phyloP scores from a whole-genome alignment of 768 basidiomycete species.

The Mycena olivaceomarginata region DNA sequence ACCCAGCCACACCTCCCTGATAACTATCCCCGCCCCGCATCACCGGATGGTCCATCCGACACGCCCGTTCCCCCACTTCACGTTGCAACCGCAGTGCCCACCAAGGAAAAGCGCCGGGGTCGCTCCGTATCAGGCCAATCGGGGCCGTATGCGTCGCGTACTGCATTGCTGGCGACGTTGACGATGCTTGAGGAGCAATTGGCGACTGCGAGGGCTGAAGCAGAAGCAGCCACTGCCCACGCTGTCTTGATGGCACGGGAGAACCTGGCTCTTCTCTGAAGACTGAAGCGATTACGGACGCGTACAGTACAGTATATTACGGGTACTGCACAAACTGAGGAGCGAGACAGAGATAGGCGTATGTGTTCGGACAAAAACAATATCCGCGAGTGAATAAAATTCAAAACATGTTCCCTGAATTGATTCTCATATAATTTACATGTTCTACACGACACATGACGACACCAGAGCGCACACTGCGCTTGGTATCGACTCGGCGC shows the following conservation, averaged over 20 bases:
- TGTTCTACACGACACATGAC: not conserved
- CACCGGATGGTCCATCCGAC: not conserved
- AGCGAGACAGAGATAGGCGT: too few species aligned
- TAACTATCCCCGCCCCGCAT: slow-evolving; percentile 3
- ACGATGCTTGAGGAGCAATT: not conserved
- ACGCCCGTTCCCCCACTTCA: not conserved
- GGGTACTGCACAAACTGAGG: too few species aligned
- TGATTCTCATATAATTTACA: not conserved
- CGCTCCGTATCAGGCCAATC: not conserved
- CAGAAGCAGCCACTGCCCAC: slow-evolving; percentile 11
- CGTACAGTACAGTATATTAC: too few species aligned
- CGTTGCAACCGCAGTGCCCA: not conserved
- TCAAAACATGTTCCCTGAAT: not conserved
- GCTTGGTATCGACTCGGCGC: not conserved
- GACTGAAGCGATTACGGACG: too few species aligned
- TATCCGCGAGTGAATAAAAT: too few species aligned
- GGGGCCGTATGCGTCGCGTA: not conserved
- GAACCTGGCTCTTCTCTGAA: too few species aligned
- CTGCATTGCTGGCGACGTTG: not conserved
- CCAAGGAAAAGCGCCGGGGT: not conserved
- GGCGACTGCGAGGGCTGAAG: not conserved
- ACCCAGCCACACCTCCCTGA: not conserved
- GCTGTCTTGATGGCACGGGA: slow-evolving; percentile 17
- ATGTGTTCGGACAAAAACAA: not conserved
- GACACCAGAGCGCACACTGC: not conserved